These are phyloP conservation scores for Dillenia suffruticosa DNA, from an alignment of 164 flowering plant species.

Conservation along the genomic window DNA sequence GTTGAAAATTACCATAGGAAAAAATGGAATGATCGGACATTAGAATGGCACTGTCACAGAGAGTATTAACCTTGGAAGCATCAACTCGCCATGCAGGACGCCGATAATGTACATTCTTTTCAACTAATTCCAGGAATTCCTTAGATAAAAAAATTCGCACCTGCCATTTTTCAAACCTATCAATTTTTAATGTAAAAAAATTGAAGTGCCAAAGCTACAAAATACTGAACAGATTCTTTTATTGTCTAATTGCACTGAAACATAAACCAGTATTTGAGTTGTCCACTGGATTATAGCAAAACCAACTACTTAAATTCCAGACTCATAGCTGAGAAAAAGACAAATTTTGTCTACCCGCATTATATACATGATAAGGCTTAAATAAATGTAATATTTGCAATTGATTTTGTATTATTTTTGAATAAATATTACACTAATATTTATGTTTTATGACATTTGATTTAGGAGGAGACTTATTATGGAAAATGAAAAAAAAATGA, in stretches of 20 bases:
- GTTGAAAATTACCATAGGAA: constrained; percentile 40
- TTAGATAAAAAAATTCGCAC: constrained; percentile 47
- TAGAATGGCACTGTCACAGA: constrained; percentile 61
- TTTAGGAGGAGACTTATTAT: too few relatives aligned
- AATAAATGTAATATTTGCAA: too few relatives aligned
- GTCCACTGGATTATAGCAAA: background rate
- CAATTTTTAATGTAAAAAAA: background rate
- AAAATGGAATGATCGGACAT: constrained; percentile 86
- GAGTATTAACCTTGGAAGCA: constrained; percentile 55
- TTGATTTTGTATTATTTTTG: too few relatives aligned
- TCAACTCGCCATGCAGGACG: constrained; percentile 84
- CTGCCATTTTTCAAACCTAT: constrained; percentile 35
- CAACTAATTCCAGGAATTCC: constrained; percentile 70
- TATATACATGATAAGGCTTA: too few relatives aligned
- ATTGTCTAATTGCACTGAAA: background rate
- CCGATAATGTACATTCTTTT: constrained; percentile 37
- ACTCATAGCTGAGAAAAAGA: too few relatives aligned
- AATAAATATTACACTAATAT: too few relatives aligned
- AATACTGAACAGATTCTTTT: background rate
- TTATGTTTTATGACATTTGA: too few relatives aligned
- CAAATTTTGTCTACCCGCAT: too few relatives aligned
- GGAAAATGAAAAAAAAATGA: too few relatives aligned
- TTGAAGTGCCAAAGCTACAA: background rate
- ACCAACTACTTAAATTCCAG: too few relatives aligned
- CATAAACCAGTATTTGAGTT: too few relatives aligned